Conservation (phyloP, 805 yeast species). For the Pichia heedii region DNA sequence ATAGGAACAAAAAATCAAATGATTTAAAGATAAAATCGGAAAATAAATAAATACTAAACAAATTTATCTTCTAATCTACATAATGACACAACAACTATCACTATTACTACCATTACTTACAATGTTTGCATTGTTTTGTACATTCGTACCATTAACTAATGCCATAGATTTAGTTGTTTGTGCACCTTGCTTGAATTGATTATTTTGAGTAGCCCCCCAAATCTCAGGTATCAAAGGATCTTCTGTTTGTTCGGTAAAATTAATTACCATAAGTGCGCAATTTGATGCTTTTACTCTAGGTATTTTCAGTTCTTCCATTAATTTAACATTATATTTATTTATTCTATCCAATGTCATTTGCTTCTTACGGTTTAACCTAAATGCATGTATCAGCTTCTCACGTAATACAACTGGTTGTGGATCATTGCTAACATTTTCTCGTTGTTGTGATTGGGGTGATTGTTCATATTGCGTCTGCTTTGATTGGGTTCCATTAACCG, state of each 20-base stretch:
- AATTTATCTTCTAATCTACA: conserved; percentile 13
- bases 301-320: conserved; percentile 41
- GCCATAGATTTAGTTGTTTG: neutral
- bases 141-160: neutral
- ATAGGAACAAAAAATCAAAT: neutral
- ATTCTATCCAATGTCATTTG: conserved; percentile 52
- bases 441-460: too few species aligned
- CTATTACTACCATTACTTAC: neutral
- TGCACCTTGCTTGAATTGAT: conserved; percentile 3
- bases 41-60: too few species aligned
- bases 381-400: conserved; percentile 17
- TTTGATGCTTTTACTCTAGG: conserved; percentile 59
- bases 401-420: neutral
- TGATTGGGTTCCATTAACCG: neutral
- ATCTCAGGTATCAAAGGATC: conserved; percentile 39
- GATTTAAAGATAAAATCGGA: neutral
- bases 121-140: neutral
- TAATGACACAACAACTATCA: conserved; percentile 23
- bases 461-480: neutral
- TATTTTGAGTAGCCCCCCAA: conserved; percentile 26
- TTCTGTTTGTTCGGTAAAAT: conserved; percentile 34
- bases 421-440: neutral
- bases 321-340: conserved; percentile 44
- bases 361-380: conserved; percentile 35
- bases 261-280: conserved; percentile 41